These are phyloP conservation scores for Acacia confusa DNA, from an alignment of 306 rosid species.

Conservation along the genomic window DNA sequence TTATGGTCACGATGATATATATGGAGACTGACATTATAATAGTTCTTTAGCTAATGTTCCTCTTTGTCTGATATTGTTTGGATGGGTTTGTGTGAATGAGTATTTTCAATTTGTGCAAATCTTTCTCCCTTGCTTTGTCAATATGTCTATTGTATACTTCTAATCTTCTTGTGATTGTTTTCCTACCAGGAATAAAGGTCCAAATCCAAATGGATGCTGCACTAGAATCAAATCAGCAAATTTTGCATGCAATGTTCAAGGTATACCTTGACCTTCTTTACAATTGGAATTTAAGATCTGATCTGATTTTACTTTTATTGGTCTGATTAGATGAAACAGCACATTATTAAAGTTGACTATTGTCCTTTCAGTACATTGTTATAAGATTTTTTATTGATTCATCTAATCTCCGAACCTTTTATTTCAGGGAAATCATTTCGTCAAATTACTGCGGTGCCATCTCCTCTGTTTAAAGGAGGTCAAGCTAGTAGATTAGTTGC, in stretches of 20 bases:
- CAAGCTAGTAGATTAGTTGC: slow-evolving; percentile 30
- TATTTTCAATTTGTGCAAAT: neutral
- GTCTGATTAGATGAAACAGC: slow-evolving; percentile 4
- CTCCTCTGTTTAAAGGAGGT: slow-evolving; percentile 34
- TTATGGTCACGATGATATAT: neutral
- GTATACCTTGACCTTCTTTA: slow-evolving; percentile 23
- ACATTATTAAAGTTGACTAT: neutral
- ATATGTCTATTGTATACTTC: slow-evolving; percentile 8
- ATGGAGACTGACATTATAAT: neutral
- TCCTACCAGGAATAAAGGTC: slow-evolving; percentile 35
- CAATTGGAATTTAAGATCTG: neutral
- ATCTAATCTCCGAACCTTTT: neutral
- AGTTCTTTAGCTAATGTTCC: neutral
- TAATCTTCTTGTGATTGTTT: slow-evolving; percentile 6
- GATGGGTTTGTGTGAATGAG: neutral
- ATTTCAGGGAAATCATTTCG: slow-evolving; percentile 47
- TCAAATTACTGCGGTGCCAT: slow-evolving; percentile 36
- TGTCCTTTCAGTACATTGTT: neutral
- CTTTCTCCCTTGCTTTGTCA: neutral
- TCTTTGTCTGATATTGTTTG: neutral
- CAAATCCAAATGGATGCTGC: slow-evolving; percentile 15
- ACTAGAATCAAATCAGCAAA: slow-evolving; percentile 9
- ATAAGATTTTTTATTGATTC: neutral
- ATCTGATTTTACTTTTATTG: neutral
- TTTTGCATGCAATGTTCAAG: slow-evolving; percentile 30